Evolutionary conservation across 345 rosid genomes (phyloP).

Genomic region (Rhodamnia argentea): DNA sequence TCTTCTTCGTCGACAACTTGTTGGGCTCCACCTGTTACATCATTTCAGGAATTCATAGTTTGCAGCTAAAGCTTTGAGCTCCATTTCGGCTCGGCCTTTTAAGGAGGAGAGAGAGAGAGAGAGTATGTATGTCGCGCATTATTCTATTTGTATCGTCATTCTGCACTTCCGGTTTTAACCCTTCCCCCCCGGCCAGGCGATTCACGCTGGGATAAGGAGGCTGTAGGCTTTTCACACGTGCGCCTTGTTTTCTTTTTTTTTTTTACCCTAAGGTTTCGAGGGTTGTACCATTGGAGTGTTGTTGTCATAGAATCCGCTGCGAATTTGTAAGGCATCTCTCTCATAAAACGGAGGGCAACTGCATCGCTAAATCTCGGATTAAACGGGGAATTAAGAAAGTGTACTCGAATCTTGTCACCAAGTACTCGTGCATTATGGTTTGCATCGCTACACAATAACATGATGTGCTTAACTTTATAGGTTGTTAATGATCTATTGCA

Average conservation of each 20-base stretch:
- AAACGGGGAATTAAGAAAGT: neutral
- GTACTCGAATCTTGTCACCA: neutral
- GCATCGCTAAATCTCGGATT: neutral
- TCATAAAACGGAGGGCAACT: neutral
- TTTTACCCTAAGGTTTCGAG: neutral
- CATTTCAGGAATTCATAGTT: neutral
- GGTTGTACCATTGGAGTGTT: neutral
- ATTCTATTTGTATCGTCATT: neutral
- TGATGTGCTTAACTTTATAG: neutral
- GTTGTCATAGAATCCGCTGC: too few relatives aligned
- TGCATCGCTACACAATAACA: neutral
- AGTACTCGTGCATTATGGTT: neutral
- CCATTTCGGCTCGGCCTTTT: neutral
- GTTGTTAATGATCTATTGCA: fast-evolving
- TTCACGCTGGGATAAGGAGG: neutral
- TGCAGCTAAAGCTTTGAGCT: neutral
- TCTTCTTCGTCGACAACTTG: neutral
- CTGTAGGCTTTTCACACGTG: neutral
- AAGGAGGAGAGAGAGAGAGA: neutral
- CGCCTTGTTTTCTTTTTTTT: neutral
- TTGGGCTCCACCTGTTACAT: neutral
- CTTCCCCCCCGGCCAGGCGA: neutral
- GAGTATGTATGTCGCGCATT: neutral
- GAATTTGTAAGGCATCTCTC: neutral
- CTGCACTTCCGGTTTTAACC: neutral